phyloP scores from a whole-genome alignment of 805 yeast species.

The Suhomyces xylopsoci region DNA sequence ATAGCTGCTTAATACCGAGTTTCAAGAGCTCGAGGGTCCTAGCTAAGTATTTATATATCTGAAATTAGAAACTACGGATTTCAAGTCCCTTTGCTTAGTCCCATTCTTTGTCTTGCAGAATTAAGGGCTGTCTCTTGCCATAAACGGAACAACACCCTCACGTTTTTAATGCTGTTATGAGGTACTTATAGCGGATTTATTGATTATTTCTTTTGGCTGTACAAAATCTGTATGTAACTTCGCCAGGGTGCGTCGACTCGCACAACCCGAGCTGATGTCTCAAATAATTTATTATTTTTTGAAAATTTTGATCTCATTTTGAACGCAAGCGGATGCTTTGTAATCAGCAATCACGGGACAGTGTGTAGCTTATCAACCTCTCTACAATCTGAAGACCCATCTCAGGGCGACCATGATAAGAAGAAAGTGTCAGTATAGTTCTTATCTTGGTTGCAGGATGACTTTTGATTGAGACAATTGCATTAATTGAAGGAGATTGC shows the following conservation, averaged over 20 bases:
- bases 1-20: background rate
- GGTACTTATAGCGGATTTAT: background rate
- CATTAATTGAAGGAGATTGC: too few relatives aligned
- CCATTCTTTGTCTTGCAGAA: background rate
- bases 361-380: background rate
- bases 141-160: background rate
- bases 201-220: background rate
- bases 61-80: background rate
- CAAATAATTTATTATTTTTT: background rate
- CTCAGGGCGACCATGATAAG: background rate
- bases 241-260: background rate
- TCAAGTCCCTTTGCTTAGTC: background rate
- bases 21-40: background rate
- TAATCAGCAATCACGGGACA: background rate
- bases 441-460: too few relatives aligned
- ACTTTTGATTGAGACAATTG: background rate
- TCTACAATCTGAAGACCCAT: background rate
- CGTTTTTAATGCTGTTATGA: background rate
- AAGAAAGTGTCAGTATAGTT: too few relatives aligned
- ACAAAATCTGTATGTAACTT: background rate
- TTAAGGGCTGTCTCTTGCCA: background rate
- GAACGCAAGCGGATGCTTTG: background rate
- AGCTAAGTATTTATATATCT: background rate
- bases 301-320: background rate
- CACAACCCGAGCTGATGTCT: background rate